Base-by-base conservation (phyloP, 345 rosid species). In the Acer campestre region DNA sequence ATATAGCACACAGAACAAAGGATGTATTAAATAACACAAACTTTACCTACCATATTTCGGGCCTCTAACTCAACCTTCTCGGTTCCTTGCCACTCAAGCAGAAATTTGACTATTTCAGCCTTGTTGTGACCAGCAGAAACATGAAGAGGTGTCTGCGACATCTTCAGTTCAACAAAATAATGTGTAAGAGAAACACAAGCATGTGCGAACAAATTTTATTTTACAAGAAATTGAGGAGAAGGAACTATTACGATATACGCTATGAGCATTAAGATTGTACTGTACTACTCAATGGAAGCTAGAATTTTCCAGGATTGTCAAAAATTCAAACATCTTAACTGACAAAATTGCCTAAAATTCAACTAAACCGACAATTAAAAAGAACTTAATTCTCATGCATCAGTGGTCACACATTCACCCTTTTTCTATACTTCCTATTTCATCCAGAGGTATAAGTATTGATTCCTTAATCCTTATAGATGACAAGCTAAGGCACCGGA, bases 101-200 rank as follows among this genome's bases (percentile, higher is more conserved):
- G 89, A 84, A 83, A 85, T 79, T 94, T 89, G 71, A 97, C 82
- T 63, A 94, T 85, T 75, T 92, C 93, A 61, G 80, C 90, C 75
- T 82, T 91, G 74, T 93, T 87, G 80, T 94, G 77, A 74, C 98
- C 98, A 64, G 99, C 94, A 73, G 98, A 84, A 53, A 94, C 90
- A 88, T 97, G 99, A 67, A 97, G 92, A 0, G 99, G 99, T 58
- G 99, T 97, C 81, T 97, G 98, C 48, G 93, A 87, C 96, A 97
- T 97, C 99, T 97, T 85, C 85, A 86, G 17, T n/a, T 55, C 55
- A 79, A 76, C 48, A 67, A 83, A 79, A 76, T 44, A 63, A 58
- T 29, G 63, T 25, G 10, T 55, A 65, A 68, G 61, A 17, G 22
- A 66, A 70, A 59, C 46, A 17, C 68, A 18, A 6, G 9, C 16